A percentile compares a stretch with the other conserved stretches of the same genome.
Conservation (phyloP, 176 grass and related monocot species). For the Oryza glaberrima region DNA sequence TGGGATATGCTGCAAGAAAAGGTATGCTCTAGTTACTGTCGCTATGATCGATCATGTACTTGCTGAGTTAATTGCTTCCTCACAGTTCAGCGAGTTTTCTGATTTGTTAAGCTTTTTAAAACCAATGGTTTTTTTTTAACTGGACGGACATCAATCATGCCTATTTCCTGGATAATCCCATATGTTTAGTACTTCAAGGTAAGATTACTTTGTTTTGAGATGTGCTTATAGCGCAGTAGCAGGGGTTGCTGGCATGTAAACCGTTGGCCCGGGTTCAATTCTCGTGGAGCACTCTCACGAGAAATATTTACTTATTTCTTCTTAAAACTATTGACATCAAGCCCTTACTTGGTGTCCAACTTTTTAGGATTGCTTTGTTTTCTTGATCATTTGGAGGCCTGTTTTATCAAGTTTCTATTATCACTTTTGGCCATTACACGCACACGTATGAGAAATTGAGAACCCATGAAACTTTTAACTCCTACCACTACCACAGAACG, state of each 20-base stretch:
- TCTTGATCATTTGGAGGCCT: slow-evolving; percentile 5
- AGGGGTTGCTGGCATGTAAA: too few species aligned
- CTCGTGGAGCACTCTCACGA: too few species aligned
- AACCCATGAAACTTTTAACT: background rate
- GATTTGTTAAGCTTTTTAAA: slow-evolving; percentile 3
- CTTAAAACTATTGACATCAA: too few species aligned
- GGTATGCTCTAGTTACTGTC: slow-evolving; percentile 41
- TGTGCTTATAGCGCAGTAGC: too few species aligned
- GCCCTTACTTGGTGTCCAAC: too few species aligned
- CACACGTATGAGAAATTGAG: background rate
- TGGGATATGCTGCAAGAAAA: slow-evolving; percentile 87
- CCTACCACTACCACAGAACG: too few species aligned
- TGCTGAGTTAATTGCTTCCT: background rate
- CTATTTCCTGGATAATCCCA: background rate
- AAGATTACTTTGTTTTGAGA: background rate
- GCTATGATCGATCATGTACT: background rate
- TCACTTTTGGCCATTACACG: background rate
- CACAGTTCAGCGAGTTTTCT: background rate
- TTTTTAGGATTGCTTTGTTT: too few species aligned
- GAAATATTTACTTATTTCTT: too few species aligned
- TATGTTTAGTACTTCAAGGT: background rate
- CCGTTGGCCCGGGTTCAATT: too few species aligned
- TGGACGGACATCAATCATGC: background rate
- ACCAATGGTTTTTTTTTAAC: background rate
- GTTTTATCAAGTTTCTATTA: slow-evolving; percentile 3